phyloP scores from a whole-genome alignment of 1,284 basidiomycete genomes.

The Rhodotorula mucilaginosa region DNA sequence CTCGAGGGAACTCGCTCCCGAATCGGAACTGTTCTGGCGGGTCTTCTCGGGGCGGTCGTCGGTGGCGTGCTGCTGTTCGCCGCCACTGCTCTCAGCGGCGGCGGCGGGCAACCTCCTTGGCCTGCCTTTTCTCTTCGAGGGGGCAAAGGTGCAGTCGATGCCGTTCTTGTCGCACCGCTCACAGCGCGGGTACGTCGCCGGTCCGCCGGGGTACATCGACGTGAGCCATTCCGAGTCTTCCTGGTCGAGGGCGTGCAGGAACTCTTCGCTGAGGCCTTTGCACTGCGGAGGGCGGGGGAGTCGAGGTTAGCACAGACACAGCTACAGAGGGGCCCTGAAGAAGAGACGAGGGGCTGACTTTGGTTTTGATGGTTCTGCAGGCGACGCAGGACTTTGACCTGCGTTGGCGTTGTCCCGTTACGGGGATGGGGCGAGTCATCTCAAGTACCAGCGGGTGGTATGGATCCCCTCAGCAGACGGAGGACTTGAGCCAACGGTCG shows the following conservation, averaged over 20 bases:
- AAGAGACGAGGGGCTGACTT: background rate
- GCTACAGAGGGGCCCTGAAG: background rate
- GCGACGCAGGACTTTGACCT: conserved; percentile 21
- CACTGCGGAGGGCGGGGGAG: background rate
- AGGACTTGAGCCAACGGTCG: too few relatives aligned
- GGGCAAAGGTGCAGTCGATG: conserved; percentile 4
- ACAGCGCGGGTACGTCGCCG: background rate
- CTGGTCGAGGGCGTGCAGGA: conserved; percentile 15
- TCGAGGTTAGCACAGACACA: background rate
- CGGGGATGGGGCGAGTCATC: conserved; percentile 29
- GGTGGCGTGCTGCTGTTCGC: background rate
- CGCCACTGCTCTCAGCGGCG: too few relatives aligned
- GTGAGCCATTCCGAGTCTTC: background rate
- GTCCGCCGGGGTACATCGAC: background rate
- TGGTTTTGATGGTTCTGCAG: conserved; percentile 17
- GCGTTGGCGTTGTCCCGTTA: conserved; percentile 12
- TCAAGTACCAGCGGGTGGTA: too few relatives aligned
- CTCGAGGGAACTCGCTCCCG: too few relatives aligned
- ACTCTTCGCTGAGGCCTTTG: conserved; percentile 16
- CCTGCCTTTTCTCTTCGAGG: conserved; percentile 9
- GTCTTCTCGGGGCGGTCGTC: too few relatives aligned
- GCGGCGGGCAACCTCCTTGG: conserved; percentile 2
- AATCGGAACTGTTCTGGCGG: too few relatives aligned
- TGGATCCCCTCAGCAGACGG: too few relatives aligned
- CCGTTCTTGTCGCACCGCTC: background rate